A percentile compares a stretch with the other conserved stretches of the same genome.
Conservation (phyloP, 371 early-diverging fungal genomes). For the Capillidium heterosporum region DNA sequence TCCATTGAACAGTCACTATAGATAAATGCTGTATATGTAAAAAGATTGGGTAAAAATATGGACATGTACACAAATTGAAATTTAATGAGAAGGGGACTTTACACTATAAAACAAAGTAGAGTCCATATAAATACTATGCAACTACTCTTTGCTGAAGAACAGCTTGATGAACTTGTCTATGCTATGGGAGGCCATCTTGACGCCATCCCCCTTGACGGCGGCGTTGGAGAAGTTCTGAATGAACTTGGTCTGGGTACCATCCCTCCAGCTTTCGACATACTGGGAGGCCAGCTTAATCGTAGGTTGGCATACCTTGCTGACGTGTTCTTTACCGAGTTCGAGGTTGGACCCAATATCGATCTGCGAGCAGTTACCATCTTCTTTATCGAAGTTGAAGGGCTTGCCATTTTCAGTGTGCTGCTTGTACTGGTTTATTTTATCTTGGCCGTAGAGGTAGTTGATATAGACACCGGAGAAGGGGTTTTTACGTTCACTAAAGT, state of each 20-base stretch:
- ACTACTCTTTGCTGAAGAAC: no score
- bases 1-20: no score
- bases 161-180: no score
- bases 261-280: not conserved
- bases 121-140: no score
- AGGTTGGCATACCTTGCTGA: not conserved
- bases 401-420: not conserved
- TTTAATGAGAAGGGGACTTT: no score
- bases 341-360: not conserved
- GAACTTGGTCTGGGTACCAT: not conserved
- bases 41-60: no score
- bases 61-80: no score
- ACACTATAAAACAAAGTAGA: no score
- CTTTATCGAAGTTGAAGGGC: not conserved
- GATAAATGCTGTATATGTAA: no score
- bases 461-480: slow-evolving; percentile 2
- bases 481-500: not conserved
- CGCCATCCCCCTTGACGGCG: not conserved
- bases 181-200: not conserved
- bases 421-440: not conserved
- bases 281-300: not conserved
- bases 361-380: not conserved
- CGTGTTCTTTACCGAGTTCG: not conserved
- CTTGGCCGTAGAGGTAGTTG: slow-evolving; percentile 3
- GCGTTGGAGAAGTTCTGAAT: not conserved